Evolutionary conservation across 1,284 basidiomycete species (phyloP).

Genomic region (Irpex sp.): DNA sequence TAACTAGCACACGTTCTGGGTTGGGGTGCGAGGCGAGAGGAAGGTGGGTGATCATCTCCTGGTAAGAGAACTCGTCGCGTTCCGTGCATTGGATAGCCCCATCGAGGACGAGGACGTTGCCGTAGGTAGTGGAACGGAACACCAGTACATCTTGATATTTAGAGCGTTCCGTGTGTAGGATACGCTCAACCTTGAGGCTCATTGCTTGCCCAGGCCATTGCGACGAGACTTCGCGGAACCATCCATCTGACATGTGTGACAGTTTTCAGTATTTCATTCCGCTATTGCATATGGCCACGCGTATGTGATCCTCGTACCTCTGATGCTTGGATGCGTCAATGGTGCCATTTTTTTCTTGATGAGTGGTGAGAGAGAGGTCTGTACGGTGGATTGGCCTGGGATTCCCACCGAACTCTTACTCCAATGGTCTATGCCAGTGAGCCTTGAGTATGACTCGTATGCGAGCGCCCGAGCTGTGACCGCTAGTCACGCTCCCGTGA

Average conservation of each 20-base stretch:
- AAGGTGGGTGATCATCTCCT: slow-evolving; percentile 99
- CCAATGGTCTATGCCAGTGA: no score
- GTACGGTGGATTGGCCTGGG: neutral
- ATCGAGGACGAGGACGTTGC: slow-evolving; percentile 95
- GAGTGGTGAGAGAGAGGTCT: neutral
- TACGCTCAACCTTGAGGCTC: slow-evolving; percentile 93
- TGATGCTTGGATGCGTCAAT: slow-evolving; percentile 36
- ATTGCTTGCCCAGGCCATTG: slow-evolving; percentile 98
- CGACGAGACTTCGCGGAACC: slow-evolving; percentile 95
- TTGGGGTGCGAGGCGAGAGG: slow-evolving; percentile 95
- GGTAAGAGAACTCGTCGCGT: slow-evolving; percentile 99
- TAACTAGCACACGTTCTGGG: slow-evolving; percentile 94
- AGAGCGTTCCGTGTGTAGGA: slow-evolving; percentile 93
- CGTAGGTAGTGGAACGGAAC: slow-evolving; percentile 92
- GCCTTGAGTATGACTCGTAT: neutral
- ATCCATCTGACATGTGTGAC: slow-evolving; percentile 66
- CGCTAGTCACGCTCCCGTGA: neutral
- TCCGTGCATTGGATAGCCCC: slow-evolving; percentile 97
- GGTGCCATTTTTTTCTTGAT: slow-evolving; percentile 27
- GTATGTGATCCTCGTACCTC: slow-evolving; percentile 22
- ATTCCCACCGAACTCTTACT: neutral
- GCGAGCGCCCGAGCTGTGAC: neutral
- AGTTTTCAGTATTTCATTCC: neutral
- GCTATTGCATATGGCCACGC: neutral
- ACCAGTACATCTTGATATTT: slow-evolving; percentile 95